phyloP scores from a whole-genome alignment of 306 rosid genomes.

The Myrica gale region DNA sequence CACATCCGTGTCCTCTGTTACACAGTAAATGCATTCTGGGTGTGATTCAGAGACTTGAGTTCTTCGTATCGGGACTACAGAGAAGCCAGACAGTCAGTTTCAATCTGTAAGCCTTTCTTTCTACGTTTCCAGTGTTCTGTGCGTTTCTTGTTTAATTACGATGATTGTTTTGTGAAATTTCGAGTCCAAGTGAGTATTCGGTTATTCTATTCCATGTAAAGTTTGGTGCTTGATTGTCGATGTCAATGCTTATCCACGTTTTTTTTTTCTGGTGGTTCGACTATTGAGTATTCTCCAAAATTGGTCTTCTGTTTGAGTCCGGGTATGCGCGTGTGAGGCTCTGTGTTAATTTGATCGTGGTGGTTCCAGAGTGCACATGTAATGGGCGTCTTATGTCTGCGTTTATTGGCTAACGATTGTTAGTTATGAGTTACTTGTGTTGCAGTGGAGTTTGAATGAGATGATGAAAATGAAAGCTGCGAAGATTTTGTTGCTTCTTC shows the following conservation, averaged over 20 bases:
- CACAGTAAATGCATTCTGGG: neutral
- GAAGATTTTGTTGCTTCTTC: constrained; percentile 40
- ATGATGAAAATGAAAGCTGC: constrained; percentile 47
- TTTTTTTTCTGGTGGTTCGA: neutral
- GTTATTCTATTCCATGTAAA: neutral
- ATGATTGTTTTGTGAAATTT: neutral
- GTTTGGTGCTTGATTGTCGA: neutral
- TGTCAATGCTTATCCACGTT: neutral
- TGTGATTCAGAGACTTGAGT: neutral
- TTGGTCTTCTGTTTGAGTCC: neutral
- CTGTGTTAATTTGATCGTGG: constrained; percentile 1
- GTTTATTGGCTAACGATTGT: constrained; percentile 1
- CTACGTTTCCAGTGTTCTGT: neutral
- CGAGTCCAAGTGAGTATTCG: neutral
- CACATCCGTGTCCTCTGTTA: too few relatives aligned
- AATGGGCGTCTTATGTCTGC: neutral
- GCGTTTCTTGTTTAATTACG: neutral
- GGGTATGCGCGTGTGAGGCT: neutral
- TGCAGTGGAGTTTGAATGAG: constrained; percentile 32
- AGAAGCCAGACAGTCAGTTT: neutral
- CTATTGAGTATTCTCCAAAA: neutral
- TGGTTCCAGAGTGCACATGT: too few relatives aligned
- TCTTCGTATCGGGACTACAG: neutral
- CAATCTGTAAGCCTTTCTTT: neutral
- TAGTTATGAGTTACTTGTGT: neutral